Base-by-base conservation (phyloP, 2,329 filamentous ascomycete genomes). In the Atkinsonella hypoxylon region DNA sequence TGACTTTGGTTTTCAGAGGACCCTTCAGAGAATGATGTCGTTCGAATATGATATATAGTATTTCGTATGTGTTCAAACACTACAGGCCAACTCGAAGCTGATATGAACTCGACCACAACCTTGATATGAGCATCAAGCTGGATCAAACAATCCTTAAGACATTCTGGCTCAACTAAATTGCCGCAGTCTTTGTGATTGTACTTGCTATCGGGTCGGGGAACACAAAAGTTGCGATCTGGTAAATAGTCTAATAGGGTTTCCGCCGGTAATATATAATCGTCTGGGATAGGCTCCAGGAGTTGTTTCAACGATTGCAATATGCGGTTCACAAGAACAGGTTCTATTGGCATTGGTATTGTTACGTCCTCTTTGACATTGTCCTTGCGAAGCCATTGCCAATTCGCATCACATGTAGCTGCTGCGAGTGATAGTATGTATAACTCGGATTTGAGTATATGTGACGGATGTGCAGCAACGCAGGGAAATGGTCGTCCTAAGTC, bases 351-450 rank as follows among this genome's bases (percentile, higher is more conserved):
- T 31, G 69, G 64, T 13, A 70, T 72, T 3, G 48, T 45, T 12
- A 53, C 55, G 30, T 45, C 32, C 22, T 53, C 54, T 18, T 58
- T 55, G 18, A 45, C 32, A 58, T 60, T 54, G 39, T 51, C 51
- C 20, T 59, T 55, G 32, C 53, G 59, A 11, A 39, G 51, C 70
- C 34, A 47, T 22, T 66, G 42, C 80, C 81, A 84, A 60, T 82
- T 75, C 49, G 76, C 74, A 47, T 75, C 73, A 57, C 80, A 85
- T 61, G 82, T 85, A 59, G 85, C 81, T 60, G 81, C 78, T 36
- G 81, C 71, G 41, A 85, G 68, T 45, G 77, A 73, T 47, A 85
- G 64, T n/a, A 84, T 68, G 58, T 82, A 85, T 45, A 81, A 68
- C 62, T 85, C 81, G 17, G 82, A 84, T 45, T 79, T 71, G 32